Conservation (phyloP, 768 basidiomycete genomes). For the Butyriboletus loyo region DNA sequence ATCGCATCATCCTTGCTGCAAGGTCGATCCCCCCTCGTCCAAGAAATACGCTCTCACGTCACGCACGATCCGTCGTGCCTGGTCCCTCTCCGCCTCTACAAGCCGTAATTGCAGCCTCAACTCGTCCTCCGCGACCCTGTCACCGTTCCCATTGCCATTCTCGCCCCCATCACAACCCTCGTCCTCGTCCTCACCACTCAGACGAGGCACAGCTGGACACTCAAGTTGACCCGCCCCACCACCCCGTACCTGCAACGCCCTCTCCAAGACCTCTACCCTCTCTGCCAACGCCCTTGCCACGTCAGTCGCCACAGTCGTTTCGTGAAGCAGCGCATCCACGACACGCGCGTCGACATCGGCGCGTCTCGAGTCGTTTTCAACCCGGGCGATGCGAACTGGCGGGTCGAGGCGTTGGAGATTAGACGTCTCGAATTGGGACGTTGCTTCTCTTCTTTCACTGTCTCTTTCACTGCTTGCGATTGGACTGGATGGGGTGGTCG, state of each 20-base stretch:
- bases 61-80: slow-evolving; percentile 10
- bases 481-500: not conserved
- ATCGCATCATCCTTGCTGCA: not conserved
- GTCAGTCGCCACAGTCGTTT: slow-evolving; percentile 15
- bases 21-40: not conserved
- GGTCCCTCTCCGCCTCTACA: slow-evolving; percentile 22
- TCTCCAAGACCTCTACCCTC: slow-evolving; percentile 25
- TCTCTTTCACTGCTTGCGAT: not conserved
- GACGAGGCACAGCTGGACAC: not conserved
- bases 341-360: slow-evolving; percentile 2
- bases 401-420: slow-evolving; percentile 3
- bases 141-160: not conserved
- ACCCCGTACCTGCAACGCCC: slow-evolving; percentile 7
- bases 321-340: slow-evolving; percentile 16
- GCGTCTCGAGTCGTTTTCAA: not conserved
- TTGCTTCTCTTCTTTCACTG: not conserved
- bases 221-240: not conserved
- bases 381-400: slow-evolving; percentile 1
- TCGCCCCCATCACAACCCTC: not conserved
- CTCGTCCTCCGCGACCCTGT: slow-evolving; percentile 1
- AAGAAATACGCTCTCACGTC: slow-evolving; percentile 19
- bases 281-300: slow-evolving; percentile 19
- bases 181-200: not conserved
- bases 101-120: slow-evolving; percentile 11
- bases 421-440: not conserved